Percentiles rank a stretch among this genome's conserved stretches.
These are phyloP conservation scores for Lachnellula suecica DNA, from an alignment of 2,329 filamentous ascomycete species.

Conservation along the genomic window DNA sequence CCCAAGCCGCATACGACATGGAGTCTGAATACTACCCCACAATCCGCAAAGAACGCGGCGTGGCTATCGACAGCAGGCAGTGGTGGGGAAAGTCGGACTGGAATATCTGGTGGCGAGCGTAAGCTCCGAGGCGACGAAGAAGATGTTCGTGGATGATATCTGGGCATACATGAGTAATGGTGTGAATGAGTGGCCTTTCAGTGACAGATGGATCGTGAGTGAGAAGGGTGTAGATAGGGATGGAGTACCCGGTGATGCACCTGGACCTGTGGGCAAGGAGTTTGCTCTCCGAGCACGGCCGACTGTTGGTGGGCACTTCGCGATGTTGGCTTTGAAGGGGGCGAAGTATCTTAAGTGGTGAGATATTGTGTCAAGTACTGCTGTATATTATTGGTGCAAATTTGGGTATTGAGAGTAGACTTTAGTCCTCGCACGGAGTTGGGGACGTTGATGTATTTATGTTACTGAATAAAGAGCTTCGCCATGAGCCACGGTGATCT, in stretches of 20 bases:
- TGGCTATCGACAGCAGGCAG: constrained; percentile 80
- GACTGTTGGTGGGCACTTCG: constrained; percentile 84
- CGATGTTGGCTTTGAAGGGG: constrained; percentile 76
- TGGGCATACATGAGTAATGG: no score
- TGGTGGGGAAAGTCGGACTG: constrained; percentile 88
- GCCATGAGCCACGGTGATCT: no score
- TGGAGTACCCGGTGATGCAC: constrained; percentile 69
- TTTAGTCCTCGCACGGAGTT: no score
- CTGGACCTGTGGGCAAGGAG: constrained; percentile 78
- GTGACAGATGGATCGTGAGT: constrained; percentile 76
- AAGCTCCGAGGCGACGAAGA: constrained; percentile 62
- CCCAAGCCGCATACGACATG: constrained; percentile 57
- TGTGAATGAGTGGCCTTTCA: no score
- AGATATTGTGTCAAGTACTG: no score
- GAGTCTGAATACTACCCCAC: constrained; percentile 80
- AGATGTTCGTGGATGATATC: no score
- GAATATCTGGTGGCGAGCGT: constrained; percentile 84
- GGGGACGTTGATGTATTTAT: no score
- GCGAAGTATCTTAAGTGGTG: no score
- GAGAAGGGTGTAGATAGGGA: constrained; percentile 73
- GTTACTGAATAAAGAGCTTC: no score
- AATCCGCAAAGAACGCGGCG: constrained; percentile 77
- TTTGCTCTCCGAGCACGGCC: constrained; percentile 80
- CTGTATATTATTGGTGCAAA: no score
- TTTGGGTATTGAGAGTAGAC: no score